Base-by-base conservation (phyloP, 2,329 filamentous ascomycete genomes). In the Penicillium rolfsii region DNA sequence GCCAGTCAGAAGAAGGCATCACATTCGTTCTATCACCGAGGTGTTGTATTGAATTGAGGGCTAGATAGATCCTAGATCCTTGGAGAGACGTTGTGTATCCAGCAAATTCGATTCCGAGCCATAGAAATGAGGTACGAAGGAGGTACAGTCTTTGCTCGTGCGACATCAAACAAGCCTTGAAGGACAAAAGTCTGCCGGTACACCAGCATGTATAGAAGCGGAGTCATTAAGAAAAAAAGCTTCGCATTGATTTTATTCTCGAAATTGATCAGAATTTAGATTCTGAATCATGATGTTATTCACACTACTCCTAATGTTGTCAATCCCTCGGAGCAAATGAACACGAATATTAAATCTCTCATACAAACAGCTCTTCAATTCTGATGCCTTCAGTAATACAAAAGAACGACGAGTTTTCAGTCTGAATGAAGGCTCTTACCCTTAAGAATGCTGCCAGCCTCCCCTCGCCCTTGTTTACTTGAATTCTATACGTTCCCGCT, bases 381-480 rank as follows among this genome's bases (percentile, higher is more conserved):
- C 43, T 22, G 12, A 16, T 19, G 24, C 26, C 12, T 45, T 6
- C 26, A 19, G 19, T 11, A 30, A 50, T 36, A 50, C 12, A 36
- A 11, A 2, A 8, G 2, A 30, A 38, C 24, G 52, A 36, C 5
- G 35, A 36, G 11, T 19, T 12, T 33, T 36, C 2, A 36, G 11
- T 19, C 22, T 41, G 24, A 30, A 45, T 3, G 19, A 30, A 35
- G 40, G 56, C 60, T 55, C 28, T 50, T 65, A 58, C n/a, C 38
- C 33, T 46, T 6, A 52, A 33, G 61, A 64, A 65, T 65, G 64
- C 52, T 54, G 35, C 48, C 55, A 57, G 58, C 55, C 52, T 49
- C 45, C 45, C 8, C 8, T n/a, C 52, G 49, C 45, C 45, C 45
- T 48, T 48, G 24, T 30, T 28, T n/a, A 46, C 58, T 36, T 30